Base-by-base conservation (phyloP, 2,329 filamentous ascomycete species). In the Aureobasidium pullulans region DNA sequence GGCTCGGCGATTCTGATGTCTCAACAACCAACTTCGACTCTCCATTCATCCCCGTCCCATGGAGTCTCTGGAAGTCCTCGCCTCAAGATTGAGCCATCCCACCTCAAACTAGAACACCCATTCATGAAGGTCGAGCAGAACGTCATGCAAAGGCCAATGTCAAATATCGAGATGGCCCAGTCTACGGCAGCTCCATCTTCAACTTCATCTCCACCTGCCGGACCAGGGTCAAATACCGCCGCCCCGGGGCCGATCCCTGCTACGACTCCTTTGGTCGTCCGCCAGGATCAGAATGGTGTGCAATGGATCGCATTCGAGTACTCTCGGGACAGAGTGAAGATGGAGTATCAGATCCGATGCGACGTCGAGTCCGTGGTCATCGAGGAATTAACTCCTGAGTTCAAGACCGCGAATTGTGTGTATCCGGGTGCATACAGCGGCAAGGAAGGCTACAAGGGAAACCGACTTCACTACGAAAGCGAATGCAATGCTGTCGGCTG, bases 401-500 rank as follows among this genome's bases (percentile, higher is more conserved):
- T 97, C 82, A 97, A 96, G 79, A 90, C 90, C 8, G 93, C 96
- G 72, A 99, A 99, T 76, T 97, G 94, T 72, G 94, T 99, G 13
- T 99, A 97, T 71, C 94, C 94, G 3, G 85, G 94, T 62, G 94
- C 94, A 4, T 96, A 92, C 79, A 96, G 91, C 73, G 84, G 85
- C 65, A 97, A 97, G 75, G 93, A 97, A 61, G 88, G 96, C 71
- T 99, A 99, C 79, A 88, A 92, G 62, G 94, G 94, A 62, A 99
- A 99, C 73, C 87, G 94, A 15, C 78, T 96, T 66, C 89, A 94
- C 66, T 99, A 99, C 74, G 94, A 99, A 78, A 96, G 90, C 15
- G 94, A 99, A 76, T 99, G 94, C 81, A 99, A 99, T 76, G 90
- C 91, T 0, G 94, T 99, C n/a, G 94, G 94, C n/a, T 99, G 94